Percentiles rank a stretch among this genome's conserved stretches.
Conservation (phyloP, 73 alveolate genomes). For the Paramecium caudatum region DNA sequence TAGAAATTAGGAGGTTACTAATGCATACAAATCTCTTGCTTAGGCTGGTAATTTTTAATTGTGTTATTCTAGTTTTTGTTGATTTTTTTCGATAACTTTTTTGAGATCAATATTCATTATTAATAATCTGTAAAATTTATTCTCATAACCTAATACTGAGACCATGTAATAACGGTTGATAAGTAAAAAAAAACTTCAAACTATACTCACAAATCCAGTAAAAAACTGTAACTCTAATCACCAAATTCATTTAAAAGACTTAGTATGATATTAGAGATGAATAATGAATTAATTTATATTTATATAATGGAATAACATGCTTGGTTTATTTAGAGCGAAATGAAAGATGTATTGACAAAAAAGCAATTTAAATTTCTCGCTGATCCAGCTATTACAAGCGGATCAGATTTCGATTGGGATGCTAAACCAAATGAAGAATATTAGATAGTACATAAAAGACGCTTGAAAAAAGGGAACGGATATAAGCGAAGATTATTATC, state of each 20-base stretch:
- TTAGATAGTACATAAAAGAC: neutral
- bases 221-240: too few species aligned
- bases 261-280: too few species aligned
- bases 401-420: constrained; percentile 36
- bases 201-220: too few species aligned
- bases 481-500: constrained; percentile 31
- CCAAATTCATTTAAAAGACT: too few species aligned
- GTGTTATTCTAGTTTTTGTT: constrained; percentile 2
- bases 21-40: constrained; percentile 1
- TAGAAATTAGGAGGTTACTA: neutral
- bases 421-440: constrained; percentile 16
- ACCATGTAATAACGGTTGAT: neutral
- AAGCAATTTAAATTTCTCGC: constrained; percentile 1
- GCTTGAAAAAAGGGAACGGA: neutral
- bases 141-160: too few species aligned
- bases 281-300: constrained; percentile 2
- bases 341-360: constrained; percentile 30
- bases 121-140: neutral
- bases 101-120: constrained; percentile 19
- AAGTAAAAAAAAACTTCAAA: neutral
- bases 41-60: neutral
- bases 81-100: neutral
- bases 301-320: constrained; percentile 32
- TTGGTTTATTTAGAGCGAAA: neutral
- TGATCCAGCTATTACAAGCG: constrained; percentile 32